Conservation (phyloP, 306 rosid genomes). For the Fragaria vesca region DNA sequence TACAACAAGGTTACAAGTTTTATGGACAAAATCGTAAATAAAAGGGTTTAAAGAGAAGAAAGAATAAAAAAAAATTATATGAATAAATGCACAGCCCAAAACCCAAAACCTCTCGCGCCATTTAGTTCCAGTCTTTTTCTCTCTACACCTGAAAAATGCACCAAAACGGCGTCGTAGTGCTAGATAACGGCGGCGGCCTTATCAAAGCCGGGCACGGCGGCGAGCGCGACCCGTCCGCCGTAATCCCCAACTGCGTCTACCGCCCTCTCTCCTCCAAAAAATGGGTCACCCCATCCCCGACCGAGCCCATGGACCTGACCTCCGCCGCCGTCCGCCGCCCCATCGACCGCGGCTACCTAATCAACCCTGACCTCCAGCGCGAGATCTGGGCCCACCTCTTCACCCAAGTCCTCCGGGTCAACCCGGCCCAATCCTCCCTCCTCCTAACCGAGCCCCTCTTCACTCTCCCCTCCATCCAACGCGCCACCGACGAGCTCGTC, state of each 20-base stretch:
- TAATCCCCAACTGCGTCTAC: conserved; percentile 79
- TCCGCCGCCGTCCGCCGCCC: conserved; percentile 94
- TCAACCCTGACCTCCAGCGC: conserved; percentile 87
- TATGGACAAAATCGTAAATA: no score
- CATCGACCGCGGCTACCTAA: conserved; percentile 82
- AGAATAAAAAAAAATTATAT: no score
- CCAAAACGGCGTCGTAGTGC: conserved; percentile 67
- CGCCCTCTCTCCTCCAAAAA: conserved; percentile 70
- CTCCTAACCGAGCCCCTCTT: conserved; percentile 88
- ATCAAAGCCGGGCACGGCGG: conserved; percentile 85
- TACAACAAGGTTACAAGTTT: no score
- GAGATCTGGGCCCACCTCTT: conserved; percentile 92
- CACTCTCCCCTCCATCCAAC: conserved; percentile 79
- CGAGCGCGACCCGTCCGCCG: conserved; percentile 63
- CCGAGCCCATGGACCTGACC: conserved; percentile 62
- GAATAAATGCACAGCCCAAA: neutral
- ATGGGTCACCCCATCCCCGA: conserved; percentile 71
- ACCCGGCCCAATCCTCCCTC: conserved; percentile 64
- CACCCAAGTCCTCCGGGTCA: conserved; percentile 59
- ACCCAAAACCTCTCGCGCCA: neutral
- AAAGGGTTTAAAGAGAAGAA: no score
- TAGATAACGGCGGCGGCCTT: conserved; percentile 94
- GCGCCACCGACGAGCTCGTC: conserved; percentile 74
- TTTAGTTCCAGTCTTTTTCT: no score
- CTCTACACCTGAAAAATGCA: conserved; percentile 13